Evolutionary conservation across 108 stramenopile species (phyloP).

Genomic region (Cyclostephanos invisitatus): DNA sequence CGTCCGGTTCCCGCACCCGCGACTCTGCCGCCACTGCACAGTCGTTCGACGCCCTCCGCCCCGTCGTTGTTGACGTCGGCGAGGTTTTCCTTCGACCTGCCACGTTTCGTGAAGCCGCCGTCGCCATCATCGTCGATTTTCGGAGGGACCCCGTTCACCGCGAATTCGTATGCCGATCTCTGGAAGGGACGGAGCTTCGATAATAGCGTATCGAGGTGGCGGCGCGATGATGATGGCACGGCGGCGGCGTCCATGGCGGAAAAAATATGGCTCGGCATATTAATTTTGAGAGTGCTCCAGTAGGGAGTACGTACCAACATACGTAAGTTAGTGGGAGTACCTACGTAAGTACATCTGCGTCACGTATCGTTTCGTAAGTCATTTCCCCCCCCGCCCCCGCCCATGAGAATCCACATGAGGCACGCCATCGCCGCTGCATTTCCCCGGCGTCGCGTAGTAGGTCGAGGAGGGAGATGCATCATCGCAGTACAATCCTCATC

Average conservation of each 20-base stretch:
- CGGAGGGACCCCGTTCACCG: slow-evolving; percentile 44
- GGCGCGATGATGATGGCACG: neutral
- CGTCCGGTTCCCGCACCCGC: slow-evolving; percentile 65
- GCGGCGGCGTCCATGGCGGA: neutral
- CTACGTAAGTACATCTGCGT: no score
- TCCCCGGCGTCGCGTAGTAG: no score
- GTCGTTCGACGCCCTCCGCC: neutral
- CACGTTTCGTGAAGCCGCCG: neutral
- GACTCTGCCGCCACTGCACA: neutral
- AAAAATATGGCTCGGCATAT: neutral
- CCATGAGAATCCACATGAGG: no score
- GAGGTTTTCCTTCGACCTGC: no score
- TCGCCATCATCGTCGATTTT: neutral
- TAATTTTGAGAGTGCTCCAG: no score
- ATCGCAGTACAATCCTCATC: no score
- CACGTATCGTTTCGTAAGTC: no score
- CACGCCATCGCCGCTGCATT: no score
- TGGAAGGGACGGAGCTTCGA: slow-evolving; percentile 71
- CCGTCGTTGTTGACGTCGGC: neutral
- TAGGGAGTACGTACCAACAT: no score
- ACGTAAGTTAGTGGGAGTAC: no score
- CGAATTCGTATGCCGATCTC: slow-evolving; percentile 64
- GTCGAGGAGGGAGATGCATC: no score
- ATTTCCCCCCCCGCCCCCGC: no score
- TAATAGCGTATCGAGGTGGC: slow-evolving; percentile 36